Percentiles rank a stretch among this genome's conserved stretches.
Evolutionary conservation across 2,329 filamentous ascomycete species (phyloP).

Genomic region (Laburnicola sp.): DNA sequence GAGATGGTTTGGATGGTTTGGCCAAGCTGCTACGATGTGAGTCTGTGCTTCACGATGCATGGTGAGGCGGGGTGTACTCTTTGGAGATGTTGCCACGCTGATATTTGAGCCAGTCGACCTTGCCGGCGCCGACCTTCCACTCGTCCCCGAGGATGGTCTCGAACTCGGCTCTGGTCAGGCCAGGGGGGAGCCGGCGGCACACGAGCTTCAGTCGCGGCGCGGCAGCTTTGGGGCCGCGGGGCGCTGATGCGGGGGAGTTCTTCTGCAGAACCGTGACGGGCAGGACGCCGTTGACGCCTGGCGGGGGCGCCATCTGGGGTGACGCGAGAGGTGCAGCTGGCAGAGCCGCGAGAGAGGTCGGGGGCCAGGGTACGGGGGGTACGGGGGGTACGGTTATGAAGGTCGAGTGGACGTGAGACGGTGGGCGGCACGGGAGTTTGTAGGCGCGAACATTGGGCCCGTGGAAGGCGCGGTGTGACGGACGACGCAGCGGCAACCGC

Average conservation of each 20-base stretch:
- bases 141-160: conserved; percentile 70
- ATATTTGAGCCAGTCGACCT: conserved; percentile 81
- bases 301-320: conserved; percentile 34
- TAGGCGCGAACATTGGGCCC: conserved; percentile 20
- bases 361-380: not conserved
- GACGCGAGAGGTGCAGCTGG: not conserved
- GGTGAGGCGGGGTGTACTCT: conserved; percentile 62
- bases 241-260: conserved; percentile 31
- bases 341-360: not conserved
- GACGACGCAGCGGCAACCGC: not conserved
- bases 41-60: not conserved
- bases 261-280: conserved; percentile 44
- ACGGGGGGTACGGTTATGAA: conserved; percentile 8
- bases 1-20: conserved; percentile 78
- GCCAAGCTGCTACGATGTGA: conserved; percentile 50
- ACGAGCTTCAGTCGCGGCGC: conserved; percentile 78
- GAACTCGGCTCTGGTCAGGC: conserved; percentile 79
- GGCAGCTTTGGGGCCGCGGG: conserved; percentile 48
- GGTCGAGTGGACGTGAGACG: conserved; percentile 6
- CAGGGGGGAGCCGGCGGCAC: conserved; percentile 81
- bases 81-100: conserved; percentile 75
- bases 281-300: conserved; percentile 45
- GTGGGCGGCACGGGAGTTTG: conserved; percentile 16
- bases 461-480: not conserved
- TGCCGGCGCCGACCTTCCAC: conserved; percentile 80